Base-by-base conservation (phyloP, 805 yeast species). In the Hanseniaspora hatyaiensis region DNA sequence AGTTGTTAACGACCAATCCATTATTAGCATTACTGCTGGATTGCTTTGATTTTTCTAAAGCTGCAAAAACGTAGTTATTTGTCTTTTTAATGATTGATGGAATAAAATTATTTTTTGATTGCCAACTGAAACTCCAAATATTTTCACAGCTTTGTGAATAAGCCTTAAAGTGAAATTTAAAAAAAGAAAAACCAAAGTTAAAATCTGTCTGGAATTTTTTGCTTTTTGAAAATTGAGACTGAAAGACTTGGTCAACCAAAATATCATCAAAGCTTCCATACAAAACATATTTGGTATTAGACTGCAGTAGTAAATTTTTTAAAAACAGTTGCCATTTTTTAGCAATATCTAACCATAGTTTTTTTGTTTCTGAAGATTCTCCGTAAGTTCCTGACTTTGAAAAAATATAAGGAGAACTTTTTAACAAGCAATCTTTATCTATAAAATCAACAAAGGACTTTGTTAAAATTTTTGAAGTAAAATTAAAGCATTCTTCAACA, bases 401-500 rank as follows among this genome's bases (percentile, higher is more conserved):
- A 4, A 52, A 64, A 62, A 52, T 59, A 59, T 54, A 48, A 1
- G 69, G 61, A 1, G 62, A 51, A 0, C 74, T 74, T 51, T 66
- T 69, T 33, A 77, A 47, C 2, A 76, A 52, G 64, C 73, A 75
- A 28, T 62, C 53, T 1, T 63, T 55, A 0, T 64, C 59, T 2
- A 67, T 34, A 0, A 42, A 33, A 0, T 53, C 47, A 11, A 24
- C 18, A 16, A 71, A 51, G 42, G 71, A 59, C 13, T 57, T 54
- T 43, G 74, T 72, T 40, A 80, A 53, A 0, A 53, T 36, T 34
- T 60, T 63, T 16, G 77, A 64, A 31, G 70, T 57, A 22, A 59
- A 54, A 1, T 55, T 57, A 0, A 74, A 62, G 9, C 72, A 69
- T 52, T 77, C 82, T 16, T 70, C 71, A 66, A 73, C 68, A 1